phyloP scores from a whole-genome alignment of 2,329 filamentous ascomycete species.

The Neocatenulostroma microsporum region DNA sequence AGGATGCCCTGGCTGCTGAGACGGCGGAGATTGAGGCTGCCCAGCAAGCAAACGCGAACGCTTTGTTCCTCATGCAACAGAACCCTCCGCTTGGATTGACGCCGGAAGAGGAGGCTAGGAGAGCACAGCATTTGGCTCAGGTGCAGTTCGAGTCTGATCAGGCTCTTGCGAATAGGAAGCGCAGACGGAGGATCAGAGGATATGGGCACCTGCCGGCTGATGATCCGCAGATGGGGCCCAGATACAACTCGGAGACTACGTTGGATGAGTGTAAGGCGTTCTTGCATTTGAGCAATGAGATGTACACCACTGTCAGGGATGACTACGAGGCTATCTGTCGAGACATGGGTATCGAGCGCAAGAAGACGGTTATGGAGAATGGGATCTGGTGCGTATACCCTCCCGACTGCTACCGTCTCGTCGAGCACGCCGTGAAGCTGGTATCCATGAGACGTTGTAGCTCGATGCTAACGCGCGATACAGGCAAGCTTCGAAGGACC shows the following conservation, averaged over 20 bases:
- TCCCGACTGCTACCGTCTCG: no score
- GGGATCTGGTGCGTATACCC: no score
- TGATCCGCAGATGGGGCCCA: slow-evolving; percentile 54
- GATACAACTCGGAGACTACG: slow-evolving; percentile 76
- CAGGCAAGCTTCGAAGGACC: slow-evolving; percentile 60
- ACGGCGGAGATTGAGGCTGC: slow-evolving; percentile 1
- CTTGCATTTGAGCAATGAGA: slow-evolving; percentile 54
- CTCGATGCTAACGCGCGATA: no score
- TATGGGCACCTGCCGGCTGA: slow-evolving; percentile 62
- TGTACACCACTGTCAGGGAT: slow-evolving; percentile 58
- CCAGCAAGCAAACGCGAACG: slow-evolving; percentile 1
- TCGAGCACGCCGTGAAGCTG: no score
- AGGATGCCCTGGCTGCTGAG: neutral
- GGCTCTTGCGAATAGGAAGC: slow-evolving; percentile 56
- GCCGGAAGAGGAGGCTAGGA: slow-evolving; percentile 15
- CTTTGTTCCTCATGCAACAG: slow-evolving; percentile 1
- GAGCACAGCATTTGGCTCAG: slow-evolving; percentile 18
- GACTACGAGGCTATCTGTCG: slow-evolving; percentile 65
- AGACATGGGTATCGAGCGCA: slow-evolving; percentile 53
- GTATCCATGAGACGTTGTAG: no score
- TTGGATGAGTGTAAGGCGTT: slow-evolving; percentile 69
- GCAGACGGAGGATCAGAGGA: slow-evolving; percentile 59
- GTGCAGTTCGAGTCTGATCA: slow-evolving; percentile 47
- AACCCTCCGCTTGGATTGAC: slow-evolving; percentile 7
- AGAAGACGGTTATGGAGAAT: slow-evolving; percentile 67